phyloP scores from a whole-genome alignment of 2,329 filamentous ascomycete genomes.

The Phyllosticta citrichinensis region DNA sequence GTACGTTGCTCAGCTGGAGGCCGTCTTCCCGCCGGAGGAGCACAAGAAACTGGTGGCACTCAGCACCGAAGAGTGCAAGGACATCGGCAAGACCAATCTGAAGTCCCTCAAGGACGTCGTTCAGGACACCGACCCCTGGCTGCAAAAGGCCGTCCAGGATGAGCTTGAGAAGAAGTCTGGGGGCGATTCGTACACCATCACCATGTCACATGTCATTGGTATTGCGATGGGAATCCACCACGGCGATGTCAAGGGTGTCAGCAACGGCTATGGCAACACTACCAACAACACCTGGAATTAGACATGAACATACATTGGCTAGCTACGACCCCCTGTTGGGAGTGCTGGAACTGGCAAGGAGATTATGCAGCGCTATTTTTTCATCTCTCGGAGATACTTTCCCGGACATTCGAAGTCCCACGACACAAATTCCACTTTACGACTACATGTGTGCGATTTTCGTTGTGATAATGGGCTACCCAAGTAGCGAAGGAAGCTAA shows the following conservation, averaged over 20 bases:
- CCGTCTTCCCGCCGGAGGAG: background rate
- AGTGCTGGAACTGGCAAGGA: no score
- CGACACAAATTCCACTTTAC: no score
- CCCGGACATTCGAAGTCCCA: no score
- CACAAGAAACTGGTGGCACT: background rate
- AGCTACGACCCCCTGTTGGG: no score
- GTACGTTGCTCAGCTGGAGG: background rate
- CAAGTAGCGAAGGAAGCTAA: no score
- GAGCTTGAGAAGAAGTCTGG: background rate
- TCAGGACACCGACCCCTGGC: background rate
- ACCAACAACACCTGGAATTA: background rate
- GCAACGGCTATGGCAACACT: background rate
- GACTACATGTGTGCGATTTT: no score
- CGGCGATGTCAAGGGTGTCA: background rate
- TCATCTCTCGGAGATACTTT: no score
- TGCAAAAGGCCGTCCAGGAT: background rate
- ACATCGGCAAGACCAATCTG: background rate
- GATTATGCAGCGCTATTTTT: no score
- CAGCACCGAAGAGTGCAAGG: background rate
- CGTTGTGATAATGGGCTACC: no score
- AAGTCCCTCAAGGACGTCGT: background rate
- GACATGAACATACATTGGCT: no score
- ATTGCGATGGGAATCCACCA: background rate
- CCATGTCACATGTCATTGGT: background rate
- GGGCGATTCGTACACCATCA: background rate